Evolutionary conservation across 2,329 filamentous ascomycete genomes (phyloP).

Genomic region (Neodidymelliopsis sp.): DNA sequence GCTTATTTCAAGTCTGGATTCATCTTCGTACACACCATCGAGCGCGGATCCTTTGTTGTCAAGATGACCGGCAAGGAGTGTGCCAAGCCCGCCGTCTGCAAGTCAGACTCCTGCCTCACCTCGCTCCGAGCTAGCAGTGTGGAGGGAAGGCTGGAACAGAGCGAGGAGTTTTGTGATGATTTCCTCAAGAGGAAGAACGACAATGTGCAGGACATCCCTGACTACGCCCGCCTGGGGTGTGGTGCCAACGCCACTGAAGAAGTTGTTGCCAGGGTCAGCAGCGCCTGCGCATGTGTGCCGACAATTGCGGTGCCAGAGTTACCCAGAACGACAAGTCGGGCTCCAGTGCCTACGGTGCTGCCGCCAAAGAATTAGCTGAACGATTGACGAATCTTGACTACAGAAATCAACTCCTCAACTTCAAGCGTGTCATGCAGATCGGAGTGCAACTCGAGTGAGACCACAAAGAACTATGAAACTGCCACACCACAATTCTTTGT

Average conservation of each 20-base stretch:
- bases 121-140: slow-evolving; percentile 31
- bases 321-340: slow-evolving; percentile 32
- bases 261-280: slow-evolving; percentile 32
- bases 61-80: slow-evolving; percentile 38
- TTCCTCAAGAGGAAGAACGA: slow-evolving; percentile 27
- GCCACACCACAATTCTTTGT: too few relatives aligned
- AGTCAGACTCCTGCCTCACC: slow-evolving; percentile 26
- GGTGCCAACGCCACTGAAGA: slow-evolving; percentile 14
- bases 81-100: slow-evolving; percentile 31
- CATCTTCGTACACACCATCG: slow-evolving; percentile 48
- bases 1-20: slow-evolving; percentile 43
- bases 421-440: too few relatives aligned
- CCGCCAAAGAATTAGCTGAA: slow-evolving; percentile 23
- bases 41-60: slow-evolving; percentile 44
- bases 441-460: too few relatives aligned
- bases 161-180: slow-evolving; percentile 28
- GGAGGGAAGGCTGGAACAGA: slow-evolving; percentile 25
- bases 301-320: slow-evolving; percentile 32
- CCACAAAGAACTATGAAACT: too few relatives aligned
- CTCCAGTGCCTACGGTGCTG: slow-evolving; percentile 35
- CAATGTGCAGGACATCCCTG: slow-evolving; percentile 22
- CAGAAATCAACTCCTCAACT: too few relatives aligned
- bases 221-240: slow-evolving; percentile 28
- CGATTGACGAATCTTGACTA: not conserved
- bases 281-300: slow-evolving; percentile 35